These are phyloP conservation scores for Ceraceosorus bombacis DNA, from an alignment of 1,284 basidiomycete species.

Conservation along the genomic window DNA sequence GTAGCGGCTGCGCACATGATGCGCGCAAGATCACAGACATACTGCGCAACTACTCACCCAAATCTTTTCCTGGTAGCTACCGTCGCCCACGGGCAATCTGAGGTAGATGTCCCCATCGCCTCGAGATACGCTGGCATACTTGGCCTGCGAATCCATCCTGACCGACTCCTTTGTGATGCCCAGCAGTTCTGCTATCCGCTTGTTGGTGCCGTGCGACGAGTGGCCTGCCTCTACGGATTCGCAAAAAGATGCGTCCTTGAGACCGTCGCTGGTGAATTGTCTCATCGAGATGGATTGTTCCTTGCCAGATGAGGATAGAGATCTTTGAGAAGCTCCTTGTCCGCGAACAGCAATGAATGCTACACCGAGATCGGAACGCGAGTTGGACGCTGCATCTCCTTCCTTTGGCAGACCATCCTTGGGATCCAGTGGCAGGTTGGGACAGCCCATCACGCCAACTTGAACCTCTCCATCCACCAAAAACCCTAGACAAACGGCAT, in stretches of 20 bases:
- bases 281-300: slow-evolving; percentile 35
- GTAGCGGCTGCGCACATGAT: too few species aligned
- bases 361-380: slow-evolving; percentile 33
- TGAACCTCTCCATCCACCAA: slow-evolving; percentile 71
- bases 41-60: slow-evolving; percentile 57
- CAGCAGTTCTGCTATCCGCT: slow-evolving; percentile 64
- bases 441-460: slow-evolving; percentile 82
- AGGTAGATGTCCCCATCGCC: slow-evolving; percentile 86
- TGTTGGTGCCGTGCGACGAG: slow-evolving; percentile 74
- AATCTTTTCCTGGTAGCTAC: slow-evolving; percentile 78
- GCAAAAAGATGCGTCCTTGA: slow-evolving; percentile 63
- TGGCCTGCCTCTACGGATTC: slow-evolving; percentile 92
- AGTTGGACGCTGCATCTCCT: slow-evolving; percentile 31
- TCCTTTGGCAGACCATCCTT: slow-evolving; percentile 37
- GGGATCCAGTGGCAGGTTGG: slow-evolving; percentile 65
- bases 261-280: slow-evolving; percentile 44
- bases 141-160: slow-evolving; percentile 97
- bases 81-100: slow-evolving; percentile 72
- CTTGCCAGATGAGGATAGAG: slow-evolving; percentile 19
- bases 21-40: too few species aligned
- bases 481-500: slow-evolving; percentile 88
- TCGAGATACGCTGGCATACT: slow-evolving; percentile 79
- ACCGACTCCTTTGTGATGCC: slow-evolving; percentile 62
- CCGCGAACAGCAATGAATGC: slow-evolving; percentile 42
- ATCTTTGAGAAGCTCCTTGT: slow-evolving; percentile 33